Evolutionary conservation across 1,284 basidiomycete genomes (phyloP).

Genomic region (Dichomitus squalens): DNA sequence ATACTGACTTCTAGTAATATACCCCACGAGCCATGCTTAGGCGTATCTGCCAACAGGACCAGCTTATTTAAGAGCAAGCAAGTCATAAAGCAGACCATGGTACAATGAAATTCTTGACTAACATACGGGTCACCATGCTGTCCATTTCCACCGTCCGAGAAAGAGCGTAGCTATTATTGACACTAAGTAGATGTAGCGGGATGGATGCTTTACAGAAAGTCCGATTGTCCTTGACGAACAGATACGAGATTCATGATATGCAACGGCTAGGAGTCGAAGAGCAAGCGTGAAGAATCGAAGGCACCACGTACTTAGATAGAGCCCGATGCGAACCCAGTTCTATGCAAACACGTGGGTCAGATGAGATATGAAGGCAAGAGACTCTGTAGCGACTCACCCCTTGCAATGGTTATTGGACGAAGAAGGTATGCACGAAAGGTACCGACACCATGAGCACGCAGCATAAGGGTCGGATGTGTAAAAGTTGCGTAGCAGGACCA

Average conservation of each 20-base stretch:
- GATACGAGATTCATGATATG: not conserved
- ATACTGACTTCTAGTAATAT: too few species aligned
- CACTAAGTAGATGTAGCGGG: not conserved
- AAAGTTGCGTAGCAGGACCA: slow-evolving; percentile 86
- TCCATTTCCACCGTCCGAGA: not conserved
- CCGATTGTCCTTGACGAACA: not conserved
- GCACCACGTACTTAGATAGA: not conserved
- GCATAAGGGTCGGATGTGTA: slow-evolving; percentile 84
- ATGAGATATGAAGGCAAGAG: not conserved
- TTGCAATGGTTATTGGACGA: slow-evolving; percentile 76
- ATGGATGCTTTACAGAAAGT: not conserved
- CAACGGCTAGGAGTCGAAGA: not conserved
- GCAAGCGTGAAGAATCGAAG: not conserved
- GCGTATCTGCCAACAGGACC: too few species aligned
- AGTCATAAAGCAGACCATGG: not conserved
- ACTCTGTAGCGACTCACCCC: slow-evolving; percentile 45
- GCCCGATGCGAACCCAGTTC: not conserved
- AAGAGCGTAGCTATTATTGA: not conserved
- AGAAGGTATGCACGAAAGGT: slow-evolving; percentile 86
- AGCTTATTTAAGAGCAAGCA: too few species aligned
- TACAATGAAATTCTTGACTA: not conserved
- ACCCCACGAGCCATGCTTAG: too few species aligned
- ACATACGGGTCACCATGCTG: not conserved
- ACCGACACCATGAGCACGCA: slow-evolving; percentile 91
- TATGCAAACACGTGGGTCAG: not conserved